phyloP scores from a whole-genome alignment of 495 filamentous ascomycete species.

The Parathielavia appendiculata region DNA sequence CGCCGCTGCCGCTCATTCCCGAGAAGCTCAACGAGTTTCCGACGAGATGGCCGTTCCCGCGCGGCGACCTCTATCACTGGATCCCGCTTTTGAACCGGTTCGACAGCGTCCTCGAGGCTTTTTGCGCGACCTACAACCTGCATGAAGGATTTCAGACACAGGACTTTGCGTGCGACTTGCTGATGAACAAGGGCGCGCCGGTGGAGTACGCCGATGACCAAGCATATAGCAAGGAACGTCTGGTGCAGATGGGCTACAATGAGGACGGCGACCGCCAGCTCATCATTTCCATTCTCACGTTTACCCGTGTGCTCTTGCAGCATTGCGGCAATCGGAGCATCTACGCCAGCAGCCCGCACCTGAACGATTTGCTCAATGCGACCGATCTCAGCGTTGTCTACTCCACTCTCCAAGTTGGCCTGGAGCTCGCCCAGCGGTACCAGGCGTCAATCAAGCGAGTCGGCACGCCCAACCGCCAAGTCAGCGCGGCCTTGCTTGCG shows the following conservation, averaged over 20 bases:
- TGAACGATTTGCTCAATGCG: slow-evolving; percentile 82
- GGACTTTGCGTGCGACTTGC: slow-evolving; percentile 60
- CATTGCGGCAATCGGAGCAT: slow-evolving; percentile 97
- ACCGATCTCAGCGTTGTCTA: slow-evolving; percentile 73
- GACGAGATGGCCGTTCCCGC: slow-evolving; percentile 87
- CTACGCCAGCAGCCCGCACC: slow-evolving; percentile 81
- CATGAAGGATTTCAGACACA: slow-evolving; percentile 73
- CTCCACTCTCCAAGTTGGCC: slow-evolving; percentile 66
- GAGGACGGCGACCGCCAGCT: slow-evolving; percentile 74
- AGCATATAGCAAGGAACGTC: slow-evolving; percentile 41
- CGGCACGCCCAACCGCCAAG: slow-evolving; percentile 49
- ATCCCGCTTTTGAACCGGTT: slow-evolving; percentile 92
- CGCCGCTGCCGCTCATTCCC: slow-evolving; percentile 71
- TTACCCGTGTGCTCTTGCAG: slow-evolving; percentile 80
- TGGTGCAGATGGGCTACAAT: slow-evolving; percentile 56
- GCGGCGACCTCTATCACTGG: slow-evolving; percentile 98
- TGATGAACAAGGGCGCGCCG: slow-evolving; percentile 48
- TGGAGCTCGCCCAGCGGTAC: slow-evolving; percentile 85
- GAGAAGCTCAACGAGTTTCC: slow-evolving; percentile 73
- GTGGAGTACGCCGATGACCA: slow-evolving; percentile 37
- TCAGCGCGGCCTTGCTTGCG: slow-evolving; percentile 68
- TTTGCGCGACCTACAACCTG: slow-evolving; percentile 76
- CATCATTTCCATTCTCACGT: slow-evolving; percentile 70
- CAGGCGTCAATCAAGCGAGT: slow-evolving; percentile 76
- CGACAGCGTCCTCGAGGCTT: slow-evolving; percentile 76